phyloP scores from a whole-genome alignment of 805 yeast species.

The Lipomyces orientalis region DNA sequence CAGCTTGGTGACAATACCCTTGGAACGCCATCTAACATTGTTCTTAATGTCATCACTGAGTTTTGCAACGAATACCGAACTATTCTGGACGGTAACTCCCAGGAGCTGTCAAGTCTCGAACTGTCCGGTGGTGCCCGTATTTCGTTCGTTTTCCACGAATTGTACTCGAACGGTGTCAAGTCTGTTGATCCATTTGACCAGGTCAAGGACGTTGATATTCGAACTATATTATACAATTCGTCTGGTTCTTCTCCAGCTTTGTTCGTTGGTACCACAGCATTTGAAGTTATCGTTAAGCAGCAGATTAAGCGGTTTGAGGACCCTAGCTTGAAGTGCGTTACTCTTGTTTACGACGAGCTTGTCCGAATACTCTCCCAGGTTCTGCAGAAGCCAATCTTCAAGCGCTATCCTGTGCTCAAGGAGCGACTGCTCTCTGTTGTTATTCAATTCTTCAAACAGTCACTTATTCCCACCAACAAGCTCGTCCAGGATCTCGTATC shows the following conservation, averaged over 20 bases:
- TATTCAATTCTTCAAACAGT: slow-evolving; percentile 77
- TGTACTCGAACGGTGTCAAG: slow-evolving; percentile 87
- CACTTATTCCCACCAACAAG: slow-evolving; percentile 80
- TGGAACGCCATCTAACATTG: slow-evolving; percentile 87
- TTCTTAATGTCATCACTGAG: slow-evolving; percentile 88
- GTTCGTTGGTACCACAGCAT: slow-evolving; percentile 96
- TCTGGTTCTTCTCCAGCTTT: slow-evolving; percentile 95
- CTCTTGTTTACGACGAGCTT: slow-evolving; percentile 90
- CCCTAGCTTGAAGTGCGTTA: slow-evolving; percentile 86
- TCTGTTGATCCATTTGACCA: slow-evolving; percentile 96
- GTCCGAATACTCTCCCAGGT: slow-evolving; percentile 88
- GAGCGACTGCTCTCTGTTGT: slow-evolving; percentile 83
- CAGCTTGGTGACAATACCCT: slow-evolving; percentile 68
- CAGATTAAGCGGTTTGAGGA: slow-evolving; percentile 94
- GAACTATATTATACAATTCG: slow-evolving; percentile 96
- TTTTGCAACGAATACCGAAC: slow-evolving; percentile 90
- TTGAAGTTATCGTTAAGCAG: slow-evolving; percentile 92
- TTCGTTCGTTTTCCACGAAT: slow-evolving; percentile 95
- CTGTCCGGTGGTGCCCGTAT: slow-evolving; percentile 98
- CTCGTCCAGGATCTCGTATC: slow-evolving; percentile 83
- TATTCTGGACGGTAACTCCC: slow-evolving; percentile 89
- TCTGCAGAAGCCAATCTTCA: slow-evolving; percentile 76
- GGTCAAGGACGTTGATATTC: slow-evolving; percentile 91
- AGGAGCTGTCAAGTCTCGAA: slow-evolving; percentile 85
- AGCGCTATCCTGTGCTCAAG: slow-evolving; percentile 89